Evolutionary conservation across 2,329 filamentous ascomycete genomes (phyloP).

Genomic region (Cladophialophora bantiana): DNA sequence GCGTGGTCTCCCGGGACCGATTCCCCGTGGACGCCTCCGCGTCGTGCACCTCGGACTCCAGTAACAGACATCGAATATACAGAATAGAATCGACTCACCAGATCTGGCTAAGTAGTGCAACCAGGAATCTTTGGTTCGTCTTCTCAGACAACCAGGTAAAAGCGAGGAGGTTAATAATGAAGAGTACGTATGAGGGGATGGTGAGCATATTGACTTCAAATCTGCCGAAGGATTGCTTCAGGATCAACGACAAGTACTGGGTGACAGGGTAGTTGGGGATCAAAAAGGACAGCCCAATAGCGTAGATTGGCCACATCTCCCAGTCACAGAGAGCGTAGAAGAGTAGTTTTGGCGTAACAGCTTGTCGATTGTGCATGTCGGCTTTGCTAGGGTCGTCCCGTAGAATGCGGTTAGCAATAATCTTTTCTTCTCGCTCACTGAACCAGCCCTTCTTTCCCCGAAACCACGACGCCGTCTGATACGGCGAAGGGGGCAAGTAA

Average conservation of each 20-base stretch:
- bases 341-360: constrained; percentile 55
- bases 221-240: constrained; percentile 63
- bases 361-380: constrained; percentile 42
- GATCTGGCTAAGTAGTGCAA: constrained; percentile 56
- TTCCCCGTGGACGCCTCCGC: too few relatives aligned
- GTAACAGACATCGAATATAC: too few relatives aligned
- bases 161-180: constrained; percentile 59
- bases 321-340: constrained; percentile 60
- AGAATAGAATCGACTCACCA: constrained; percentile 47
- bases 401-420: constrained; percentile 64
- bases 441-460: constrained; percentile 65
- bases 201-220: constrained; percentile 69
- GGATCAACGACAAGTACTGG: constrained; percentile 65
- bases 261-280: constrained; percentile 43
- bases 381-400: constrained; percentile 51
- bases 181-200: constrained; percentile 55
- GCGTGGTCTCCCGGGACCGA: neutral
- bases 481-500: constrained; percentile 66
- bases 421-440: constrained; percentile 68
- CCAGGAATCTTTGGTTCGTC: constrained; percentile 56
- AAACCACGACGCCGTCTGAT: constrained; percentile 57
- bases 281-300: constrained; percentile 53
- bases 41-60: too few relatives aligned
- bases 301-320: constrained; percentile 62
- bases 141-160: constrained; percentile 59